phyloP scores from a whole-genome alignment of 495 filamentous ascomycete genomes.

The Xylaria castorea region DNA sequence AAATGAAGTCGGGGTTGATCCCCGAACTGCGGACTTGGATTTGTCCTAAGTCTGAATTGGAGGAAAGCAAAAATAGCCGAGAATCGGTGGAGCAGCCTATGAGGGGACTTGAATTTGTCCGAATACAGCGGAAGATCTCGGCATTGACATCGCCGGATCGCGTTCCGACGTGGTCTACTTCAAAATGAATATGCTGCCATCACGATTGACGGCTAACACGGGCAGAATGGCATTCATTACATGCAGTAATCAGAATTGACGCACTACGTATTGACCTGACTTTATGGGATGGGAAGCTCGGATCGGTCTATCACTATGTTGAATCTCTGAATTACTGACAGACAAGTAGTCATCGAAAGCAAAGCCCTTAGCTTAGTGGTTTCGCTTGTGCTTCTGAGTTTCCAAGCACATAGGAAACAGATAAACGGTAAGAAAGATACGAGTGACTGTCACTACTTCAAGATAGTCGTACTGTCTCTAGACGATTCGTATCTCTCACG shows the following conservation, averaged over 20 bases:
- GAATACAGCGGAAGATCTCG: background rate
- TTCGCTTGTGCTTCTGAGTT: background rate
- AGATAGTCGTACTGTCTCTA: background rate
- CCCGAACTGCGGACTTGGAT: background rate
- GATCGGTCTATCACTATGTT: background rate
- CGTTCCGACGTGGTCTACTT: background rate
- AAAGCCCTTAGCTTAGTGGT: background rate
- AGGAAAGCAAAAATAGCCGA: background rate
- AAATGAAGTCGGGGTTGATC: background rate
- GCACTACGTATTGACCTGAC: background rate
- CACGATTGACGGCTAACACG: background rate
- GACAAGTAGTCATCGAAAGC: background rate
- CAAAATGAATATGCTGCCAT: background rate
- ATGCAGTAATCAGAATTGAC: background rate
- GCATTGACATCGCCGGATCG: background rate
- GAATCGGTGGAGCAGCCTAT: slow-evolving; percentile 3
- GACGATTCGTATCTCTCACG: background rate
- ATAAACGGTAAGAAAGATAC: background rate
- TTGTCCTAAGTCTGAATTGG: background rate
- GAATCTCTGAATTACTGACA: background rate
- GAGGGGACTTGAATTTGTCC: slow-evolving; percentile 21
- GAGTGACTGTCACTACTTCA: background rate
- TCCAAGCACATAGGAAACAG: background rate
- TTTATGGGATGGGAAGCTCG: background rate
- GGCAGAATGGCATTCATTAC: background rate